Base-by-base conservation (phyloP, 1,284 basidiomycete genomes). In the Cryptococcus jaspeensis region DNA sequence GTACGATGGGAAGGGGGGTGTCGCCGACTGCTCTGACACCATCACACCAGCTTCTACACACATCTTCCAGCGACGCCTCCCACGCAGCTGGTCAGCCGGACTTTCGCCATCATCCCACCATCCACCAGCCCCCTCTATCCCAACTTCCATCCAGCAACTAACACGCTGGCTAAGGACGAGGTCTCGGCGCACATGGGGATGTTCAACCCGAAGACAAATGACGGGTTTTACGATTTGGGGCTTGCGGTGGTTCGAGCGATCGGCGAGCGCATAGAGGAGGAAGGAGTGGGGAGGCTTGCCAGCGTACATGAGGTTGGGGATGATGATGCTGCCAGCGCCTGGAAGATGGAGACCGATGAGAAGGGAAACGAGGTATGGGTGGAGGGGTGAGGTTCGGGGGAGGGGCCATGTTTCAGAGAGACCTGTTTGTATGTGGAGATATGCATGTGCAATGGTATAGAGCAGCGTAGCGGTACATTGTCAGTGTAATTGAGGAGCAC, bases 221-320 rank as follows among this genome's bases (percentile, higher is more conserved):
- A 93, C 62, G 89, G 89, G 18, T 96, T 93, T 75, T 94, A 94
- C 72, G 84, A 86, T 61, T 80, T 97, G 3, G 93, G 92, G 0
- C 76, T 92, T 41, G 79, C 82, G 47, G 84, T 84, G 0, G 85
- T 84, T 0, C 53, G 64, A 8, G 61, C 60, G 2, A 65, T 79
- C 8, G 66, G 66, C 5, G 69, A 67, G 50, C 60, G 74, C 20
- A 60, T 79, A 23, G 71, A 73, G 48, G 60, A 70, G 39, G 74
- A 72, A 52, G 75, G 71, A 8, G 69, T 73, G 40, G 59, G 59
- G 20, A 61, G 59, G 35, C 47, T 55, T 12, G 55, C 46, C 7
- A 49, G 36, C 38, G 55, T 57, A 44, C 46, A 41, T 20, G 58
- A 50, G 48, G 43, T 35, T 39, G 45, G n/a, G 50, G 37, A 39